A percentile compares a stretch with the other conserved stretches of the same genome.
phyloP scores from a whole-genome alignment of 169 alveolate genomes.

The Hepatocystis sp. region DNA sequence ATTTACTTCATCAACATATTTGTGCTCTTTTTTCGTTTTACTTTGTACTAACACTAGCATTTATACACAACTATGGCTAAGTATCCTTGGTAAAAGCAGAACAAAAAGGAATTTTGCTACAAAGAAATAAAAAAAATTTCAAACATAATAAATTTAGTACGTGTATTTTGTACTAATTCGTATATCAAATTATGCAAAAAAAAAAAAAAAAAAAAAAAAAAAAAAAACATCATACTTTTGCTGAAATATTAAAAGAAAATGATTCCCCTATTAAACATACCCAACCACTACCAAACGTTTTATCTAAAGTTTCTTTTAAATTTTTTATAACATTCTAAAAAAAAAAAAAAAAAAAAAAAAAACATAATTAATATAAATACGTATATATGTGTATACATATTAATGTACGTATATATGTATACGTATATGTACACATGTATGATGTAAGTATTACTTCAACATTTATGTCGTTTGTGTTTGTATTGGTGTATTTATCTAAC shows the following conservation, averaged over 20 bases:
- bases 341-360: too few species aligned
- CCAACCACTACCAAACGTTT: constrained; percentile 74
- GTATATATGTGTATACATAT: not conserved
- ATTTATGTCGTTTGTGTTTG: constrained; percentile 61
- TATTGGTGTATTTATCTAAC: constrained; percentile 61
- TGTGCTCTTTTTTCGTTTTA: constrained; percentile 2
- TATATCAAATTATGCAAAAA: too few species aligned
- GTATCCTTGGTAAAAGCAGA: constrained; percentile 72
- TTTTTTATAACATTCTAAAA: constrained; percentile 74
- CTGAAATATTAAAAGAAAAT: constrained; percentile 72
- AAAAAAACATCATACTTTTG: constrained; percentile 48
- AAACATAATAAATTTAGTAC: too few species aligned
- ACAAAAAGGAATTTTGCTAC: constrained; percentile 63
- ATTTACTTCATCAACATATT: not conserved
- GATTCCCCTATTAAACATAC: constrained; percentile 73
- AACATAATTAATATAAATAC: not conserved
- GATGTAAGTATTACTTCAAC: constrained; percentile 36
- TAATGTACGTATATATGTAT: too few species aligned
- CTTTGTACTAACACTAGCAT: constrained; percentile 23
- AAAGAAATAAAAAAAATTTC: not conserved
- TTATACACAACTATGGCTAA: constrained; percentile 69
- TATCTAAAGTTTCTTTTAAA: constrained; percentile 71
- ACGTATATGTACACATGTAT: too few species aligned
- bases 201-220: too few species aligned
- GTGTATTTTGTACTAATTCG: too few species aligned